Base-by-base conservation (phyloP, 2,329 filamentous ascomycete genomes). In the Trichoderma aggressivum region DNA sequence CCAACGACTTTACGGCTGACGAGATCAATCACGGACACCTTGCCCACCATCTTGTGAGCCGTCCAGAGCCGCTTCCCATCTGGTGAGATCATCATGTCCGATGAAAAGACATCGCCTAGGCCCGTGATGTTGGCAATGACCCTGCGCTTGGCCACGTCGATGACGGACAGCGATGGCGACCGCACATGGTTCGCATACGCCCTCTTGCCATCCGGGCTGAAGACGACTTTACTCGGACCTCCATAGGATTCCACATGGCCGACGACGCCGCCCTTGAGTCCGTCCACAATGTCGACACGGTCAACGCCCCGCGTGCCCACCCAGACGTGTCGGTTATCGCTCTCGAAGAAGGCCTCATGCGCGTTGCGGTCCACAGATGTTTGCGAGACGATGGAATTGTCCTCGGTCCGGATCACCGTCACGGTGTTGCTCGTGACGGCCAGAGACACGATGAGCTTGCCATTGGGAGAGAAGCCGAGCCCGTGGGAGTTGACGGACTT, bases 261-360 rank as follows among this genome's bases (percentile, higher is more conserved):
- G 2, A 74, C 21, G 3, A 72, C 59, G 14, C 66, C 73, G 30
- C 73, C 73, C n/a, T 30, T 30, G 30, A 73, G 53, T 14, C 72
- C 73, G 34, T 72, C 73, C 7, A 73, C 61, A 21, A 74, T 59
- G 21, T 73, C 47, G 36, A 74, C 72, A 11, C 55, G 61, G 59
- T 73, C 72, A 18, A 69, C 69, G 24, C 72, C 72, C 7, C 72
- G 71, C 11, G 72, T 73, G 60, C 68, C 72, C 2, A 74, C 66
- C 72, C 70, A 74, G 36, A 73, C 43, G n/a, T 72, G 71, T 3
- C 65, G 69, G 56, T 74, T 74, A 39, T 72, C 73, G 3, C 55
- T 21, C 60, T 72, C 68, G n/a, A 73, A 73, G 18, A 73, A 71
- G 28, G 72, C 72, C 71, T 73, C 72, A 69, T 73, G 72, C 5